Evolutionary conservation across 2,329 filamentous ascomycete species (phyloP).

Genomic region (Aspergillus neotritici): DNA sequence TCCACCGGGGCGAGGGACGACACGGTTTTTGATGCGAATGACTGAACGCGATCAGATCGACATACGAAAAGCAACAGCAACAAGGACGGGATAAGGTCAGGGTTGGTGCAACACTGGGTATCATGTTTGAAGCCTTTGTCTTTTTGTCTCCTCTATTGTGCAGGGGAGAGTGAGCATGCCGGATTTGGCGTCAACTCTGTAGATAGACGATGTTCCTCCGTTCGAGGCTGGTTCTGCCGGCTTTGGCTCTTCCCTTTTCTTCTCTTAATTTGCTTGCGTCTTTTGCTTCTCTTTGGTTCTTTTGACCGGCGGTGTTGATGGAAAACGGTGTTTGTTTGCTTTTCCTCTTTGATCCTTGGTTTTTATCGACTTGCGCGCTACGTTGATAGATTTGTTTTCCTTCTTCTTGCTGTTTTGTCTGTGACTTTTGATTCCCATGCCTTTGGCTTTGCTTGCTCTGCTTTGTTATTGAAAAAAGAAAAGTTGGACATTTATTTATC

Average conservation of each 20-base stretch:
- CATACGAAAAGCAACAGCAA: neutral
- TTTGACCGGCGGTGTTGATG: constrained; percentile 12
- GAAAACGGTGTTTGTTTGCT: constrained; percentile 11
- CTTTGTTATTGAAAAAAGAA: constrained; percentile 8
- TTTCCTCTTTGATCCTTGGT: constrained; percentile 7
- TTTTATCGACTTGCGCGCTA: constrained; percentile 11
- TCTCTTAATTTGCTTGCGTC: constrained; percentile 7
- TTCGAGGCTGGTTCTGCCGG: neutral
- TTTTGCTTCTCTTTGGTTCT: constrained; percentile 6
- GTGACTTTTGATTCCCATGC: neutral
- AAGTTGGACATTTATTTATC: constrained; percentile 8
- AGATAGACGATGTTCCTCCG: constrained; percentile 6
- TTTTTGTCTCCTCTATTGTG: neutral
- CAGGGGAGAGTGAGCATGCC: neutral
- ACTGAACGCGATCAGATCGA: neutral
- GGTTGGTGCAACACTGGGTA: neutral
- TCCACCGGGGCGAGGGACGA: no score
- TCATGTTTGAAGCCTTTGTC: neutral
- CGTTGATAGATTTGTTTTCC: constrained; percentile 22
- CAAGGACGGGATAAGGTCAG: neutral
- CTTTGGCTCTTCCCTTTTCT: constrained; percentile 8
- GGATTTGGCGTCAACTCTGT: constrained; percentile 12
- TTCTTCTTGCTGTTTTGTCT: neutral
- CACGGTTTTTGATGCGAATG: neutral
- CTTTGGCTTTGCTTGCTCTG: constrained; percentile 2